Percentiles rank a stretch among this genome's conserved stretches.
Conservation (phyloP, 2,329 filamentous ascomycete species). For the Hypoxylon sp. region DNA sequence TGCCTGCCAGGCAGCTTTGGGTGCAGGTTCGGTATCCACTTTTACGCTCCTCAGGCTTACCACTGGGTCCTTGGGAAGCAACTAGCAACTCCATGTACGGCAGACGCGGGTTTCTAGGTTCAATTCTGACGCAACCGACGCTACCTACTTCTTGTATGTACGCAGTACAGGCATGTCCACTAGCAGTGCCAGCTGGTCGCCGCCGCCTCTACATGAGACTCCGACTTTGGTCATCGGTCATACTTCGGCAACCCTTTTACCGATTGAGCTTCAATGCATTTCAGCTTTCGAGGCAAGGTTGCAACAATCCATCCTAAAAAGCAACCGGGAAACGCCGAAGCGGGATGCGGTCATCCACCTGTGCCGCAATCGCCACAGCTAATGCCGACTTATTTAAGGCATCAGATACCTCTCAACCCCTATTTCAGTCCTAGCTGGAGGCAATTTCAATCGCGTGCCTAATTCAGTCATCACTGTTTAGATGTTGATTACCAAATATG, state of each 20-base stretch:
- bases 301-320: no score
- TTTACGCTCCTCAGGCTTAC: background rate
- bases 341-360: background rate
- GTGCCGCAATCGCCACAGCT: constrained; percentile 2
- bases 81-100: constrained; percentile 12
- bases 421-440: background rate
- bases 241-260: constrained; percentile 22
- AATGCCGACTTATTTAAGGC: background rate
- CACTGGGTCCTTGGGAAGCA: constrained; percentile 6
- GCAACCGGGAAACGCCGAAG: constrained; percentile 1
- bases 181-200: constrained; percentile 18
- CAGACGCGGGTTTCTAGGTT: constrained; percentile 31
- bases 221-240: constrained; percentile 6
- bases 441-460: background rate
- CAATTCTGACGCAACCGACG: constrained; percentile 29
- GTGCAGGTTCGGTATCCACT: background rate
- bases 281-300: background rate
- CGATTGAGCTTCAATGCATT: background rate
- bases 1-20: constrained; percentile 1
- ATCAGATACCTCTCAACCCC: background rate
- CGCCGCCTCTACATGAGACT: constrained; percentile 3
- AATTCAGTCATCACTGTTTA: background rate
- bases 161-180: no score
- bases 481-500: background rate
- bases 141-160: background rate